These are phyloP conservation scores for Globisporangium parvum DNA, from an alignment of 352 stramenopile species.

Conservation along the genomic window DNA sequence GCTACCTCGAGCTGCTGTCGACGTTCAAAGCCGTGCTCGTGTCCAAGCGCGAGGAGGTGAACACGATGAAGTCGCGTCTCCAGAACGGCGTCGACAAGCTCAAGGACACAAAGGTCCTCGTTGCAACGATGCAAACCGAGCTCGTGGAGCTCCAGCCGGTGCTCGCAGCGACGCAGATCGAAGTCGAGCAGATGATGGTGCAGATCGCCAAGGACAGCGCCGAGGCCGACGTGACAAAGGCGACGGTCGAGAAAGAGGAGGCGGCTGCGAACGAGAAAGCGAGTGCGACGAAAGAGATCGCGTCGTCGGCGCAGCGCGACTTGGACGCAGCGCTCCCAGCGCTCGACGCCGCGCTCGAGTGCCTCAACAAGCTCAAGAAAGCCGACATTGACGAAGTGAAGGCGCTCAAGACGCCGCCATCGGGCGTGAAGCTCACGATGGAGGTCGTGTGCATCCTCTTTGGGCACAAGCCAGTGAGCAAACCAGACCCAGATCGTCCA, in stretches of 20 bases:
- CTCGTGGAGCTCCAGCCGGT: slow-evolving; percentile 80
- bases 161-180: slow-evolving; percentile 64
- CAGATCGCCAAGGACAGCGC: slow-evolving; percentile 88
- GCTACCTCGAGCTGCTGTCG: slow-evolving; percentile 89
- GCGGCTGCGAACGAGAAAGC: slow-evolving; percentile 82
- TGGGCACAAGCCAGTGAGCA: slow-evolving; percentile 85
- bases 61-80: slow-evolving; percentile 76
- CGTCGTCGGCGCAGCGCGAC: slow-evolving; percentile 82
- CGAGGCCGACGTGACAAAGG: slow-evolving; percentile 84
- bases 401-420: slow-evolving; percentile 85
- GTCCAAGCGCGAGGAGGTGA: slow-evolving; percentile 87
- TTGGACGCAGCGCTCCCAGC: slow-evolving; percentile 84
- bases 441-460: slow-evolving; percentile 91
- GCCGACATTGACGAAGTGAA: slow-evolving; percentile 91
- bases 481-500: slow-evolving; percentile 78
- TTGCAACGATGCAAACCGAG: slow-evolving; percentile 82
- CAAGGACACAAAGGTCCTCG: slow-evolving; percentile 71
- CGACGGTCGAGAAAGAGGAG: slow-evolving; percentile 85
- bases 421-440: slow-evolving; percentile 90
- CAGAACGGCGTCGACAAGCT: slow-evolving; percentile 88
- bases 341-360: slow-evolving; percentile 82
- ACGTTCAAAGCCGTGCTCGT: slow-evolving; percentile 89
- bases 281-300: slow-evolving; percentile 86
- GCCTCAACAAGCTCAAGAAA: slow-evolving; percentile 89
- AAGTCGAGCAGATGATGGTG: slow-evolving; percentile 89